Conservation (phyloP, 805 yeast species). For the Saccharomyces mikatae region DNA sequence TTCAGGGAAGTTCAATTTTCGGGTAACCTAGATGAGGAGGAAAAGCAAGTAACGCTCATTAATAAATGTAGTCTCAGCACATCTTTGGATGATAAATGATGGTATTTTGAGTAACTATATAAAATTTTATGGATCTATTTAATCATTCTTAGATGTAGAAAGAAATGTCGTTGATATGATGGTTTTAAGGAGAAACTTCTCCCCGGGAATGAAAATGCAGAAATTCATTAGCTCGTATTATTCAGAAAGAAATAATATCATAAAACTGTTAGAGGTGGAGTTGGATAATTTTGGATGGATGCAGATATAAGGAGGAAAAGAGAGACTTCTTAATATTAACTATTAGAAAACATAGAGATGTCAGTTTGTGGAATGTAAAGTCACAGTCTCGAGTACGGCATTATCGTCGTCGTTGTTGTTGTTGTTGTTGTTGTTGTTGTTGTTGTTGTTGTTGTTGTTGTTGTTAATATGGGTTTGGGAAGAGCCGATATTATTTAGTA, state of each 20-base stretch:
- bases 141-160: background rate
- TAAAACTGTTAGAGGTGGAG: background rate
- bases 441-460: background rate
- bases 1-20: background rate
- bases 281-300: background rate
- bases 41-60: background rate
- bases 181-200: background rate
- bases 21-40: background rate
- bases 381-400: background rate
- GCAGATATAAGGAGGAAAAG: background rate
- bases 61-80: background rate
- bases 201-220: background rate
- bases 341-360: background rate
- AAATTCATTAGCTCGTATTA: background rate
- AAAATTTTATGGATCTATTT: background rate
- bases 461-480: background rate
- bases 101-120: background rate
- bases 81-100: background rate
- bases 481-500: background rate
- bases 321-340: background rate
- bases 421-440: background rate
- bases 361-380: background rate
- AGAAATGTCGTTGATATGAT: background rate
- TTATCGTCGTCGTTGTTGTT: conserved; percentile 1
- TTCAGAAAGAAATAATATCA: background rate